Evolutionary conservation across 495 filamentous ascomycete genomes (phyloP), one percentile per base, ranked within the genome.

Genomic region (Aspergillus conjunctus): DNA sequence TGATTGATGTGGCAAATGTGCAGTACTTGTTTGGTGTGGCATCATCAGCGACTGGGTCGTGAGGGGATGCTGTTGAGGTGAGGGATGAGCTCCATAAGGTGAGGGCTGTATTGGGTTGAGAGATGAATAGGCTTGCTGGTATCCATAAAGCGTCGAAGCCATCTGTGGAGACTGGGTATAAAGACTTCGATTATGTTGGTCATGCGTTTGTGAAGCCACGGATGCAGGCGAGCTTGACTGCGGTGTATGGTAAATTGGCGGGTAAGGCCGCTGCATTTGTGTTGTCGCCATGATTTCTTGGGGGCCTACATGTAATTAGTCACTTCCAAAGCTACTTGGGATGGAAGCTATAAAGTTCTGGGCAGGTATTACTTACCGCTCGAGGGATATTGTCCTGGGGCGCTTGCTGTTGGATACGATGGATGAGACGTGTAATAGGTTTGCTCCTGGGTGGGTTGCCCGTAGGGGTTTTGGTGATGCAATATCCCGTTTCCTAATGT

Each of bases 221-320:
- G 94, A 97, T n/a, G 91, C 90, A 37, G 94, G 94, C 21, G 94
- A 97, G 73, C 92, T 95, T 26, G 92, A 96, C 77, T 97, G 92
- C 15, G 93, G 92, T 3, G 93, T 96, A 69, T 97, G 91, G 68
- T 98, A 97, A 61, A 97, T 97, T 30, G 93, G 91, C 22, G 93
- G 93, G 63, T 93, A 97, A 51, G 81, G 81, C 56, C 86, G 84
- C 71, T 88, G 89, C 87, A 97, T 93, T 69, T 90, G 88, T 63
- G 93, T 87, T 54, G 93, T 85, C 60, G 94, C 93, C 94, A 98
- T 98, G 78, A 93, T 87, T 63, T 97, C 93, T 75, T 89, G 84
- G 51, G 85, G 89, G 71, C 92, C 90, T 97, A 41, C 6, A 26
- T 8, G 41, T 14, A 18, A n/a, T 53, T 30, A 53, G 51, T 30